phyloP scores from a whole-genome alignment of 2,329 filamentous ascomycete genomes.

The Paecilomyces sp. region DNA sequence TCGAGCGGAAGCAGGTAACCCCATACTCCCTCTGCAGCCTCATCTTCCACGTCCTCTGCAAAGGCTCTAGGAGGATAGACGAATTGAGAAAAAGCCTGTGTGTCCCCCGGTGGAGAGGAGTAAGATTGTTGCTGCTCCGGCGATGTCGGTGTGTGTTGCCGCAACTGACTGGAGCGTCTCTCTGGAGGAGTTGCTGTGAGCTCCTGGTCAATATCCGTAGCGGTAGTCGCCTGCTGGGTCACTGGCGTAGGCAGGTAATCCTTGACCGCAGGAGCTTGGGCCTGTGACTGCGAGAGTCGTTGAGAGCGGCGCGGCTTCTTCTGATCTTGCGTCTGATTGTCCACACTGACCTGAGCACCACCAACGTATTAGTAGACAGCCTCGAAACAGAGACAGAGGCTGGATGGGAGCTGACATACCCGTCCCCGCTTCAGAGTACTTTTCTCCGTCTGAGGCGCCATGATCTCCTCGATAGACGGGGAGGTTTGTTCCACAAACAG shows the following conservation, averaged over 20 bases:
- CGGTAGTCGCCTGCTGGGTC: slow-evolving; percentile 60
- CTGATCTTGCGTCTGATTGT: slow-evolving; percentile 53
- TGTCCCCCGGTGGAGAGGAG: slow-evolving; percentile 66
- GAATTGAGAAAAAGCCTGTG: slow-evolving; percentile 74
- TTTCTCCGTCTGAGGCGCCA: slow-evolving; percentile 56
- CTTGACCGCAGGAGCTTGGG: slow-evolving; percentile 54
- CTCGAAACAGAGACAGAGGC: slow-evolving; percentile 9
- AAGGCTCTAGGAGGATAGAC: slow-evolving; percentile 64
- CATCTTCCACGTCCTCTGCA: slow-evolving; percentile 77
- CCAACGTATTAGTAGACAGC: slow-evolving; percentile 15
- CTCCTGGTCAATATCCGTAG: slow-evolving; percentile 59
- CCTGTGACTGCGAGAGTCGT: slow-evolving; percentile 54
- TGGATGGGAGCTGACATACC: slow-evolving; percentile 45
- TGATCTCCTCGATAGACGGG: slow-evolving; percentile 8
- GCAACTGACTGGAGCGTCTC: slow-evolving; percentile 48
- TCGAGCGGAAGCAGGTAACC: slow-evolving; percentile 86
- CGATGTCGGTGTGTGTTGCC: slow-evolving; percentile 36
- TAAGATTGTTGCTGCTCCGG: slow-evolving; percentile 32
- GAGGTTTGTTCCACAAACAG: background rate
- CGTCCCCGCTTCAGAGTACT: slow-evolving; percentile 77
- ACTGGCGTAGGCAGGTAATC: slow-evolving; percentile 74
- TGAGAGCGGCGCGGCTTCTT: slow-evolving; percentile 83
- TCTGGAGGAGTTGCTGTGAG: slow-evolving; percentile 63
- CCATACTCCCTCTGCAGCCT: slow-evolving; percentile 83
- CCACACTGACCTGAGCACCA: slow-evolving; percentile 55